phyloP scores from a whole-genome alignment of 169 alveolate genomes.

The Neospora caninum region DNA sequence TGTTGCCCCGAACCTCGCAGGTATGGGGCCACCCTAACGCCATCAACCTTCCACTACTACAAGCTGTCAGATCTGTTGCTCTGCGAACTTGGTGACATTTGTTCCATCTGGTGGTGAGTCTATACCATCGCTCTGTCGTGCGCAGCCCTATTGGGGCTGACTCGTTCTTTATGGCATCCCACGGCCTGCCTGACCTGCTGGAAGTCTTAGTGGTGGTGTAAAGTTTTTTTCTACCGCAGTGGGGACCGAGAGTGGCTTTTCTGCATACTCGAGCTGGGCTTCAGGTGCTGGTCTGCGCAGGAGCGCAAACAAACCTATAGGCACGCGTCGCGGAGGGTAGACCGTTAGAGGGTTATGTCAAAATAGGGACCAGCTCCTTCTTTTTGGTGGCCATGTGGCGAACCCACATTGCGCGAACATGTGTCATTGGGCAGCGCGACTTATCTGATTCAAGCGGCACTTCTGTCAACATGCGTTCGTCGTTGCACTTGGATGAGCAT shows the following conservation, averaged over 20 bases:
- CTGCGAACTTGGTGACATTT: background rate
- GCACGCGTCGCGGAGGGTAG: no score
- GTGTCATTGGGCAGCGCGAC: no score
- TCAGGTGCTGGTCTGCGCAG: background rate
- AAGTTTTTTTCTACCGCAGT: background rate
- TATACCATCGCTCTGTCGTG: background rate
- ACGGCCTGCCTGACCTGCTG: background rate
- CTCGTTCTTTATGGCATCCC: background rate
- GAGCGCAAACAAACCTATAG: background rate
- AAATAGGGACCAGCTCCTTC: no score
- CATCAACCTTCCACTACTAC: background rate
- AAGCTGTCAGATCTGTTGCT: constrained; percentile 13
- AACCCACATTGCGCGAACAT: no score
- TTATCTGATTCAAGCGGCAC: no score
- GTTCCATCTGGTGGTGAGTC: constrained; percentile 22
- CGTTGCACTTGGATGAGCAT: background rate
- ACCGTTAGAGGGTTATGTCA: no score
- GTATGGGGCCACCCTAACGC: constrained; percentile 6
- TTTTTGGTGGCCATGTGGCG: no score
- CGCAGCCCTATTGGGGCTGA: background rate
- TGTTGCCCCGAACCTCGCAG: background rate
- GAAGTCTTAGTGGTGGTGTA: background rate
- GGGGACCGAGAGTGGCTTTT: background rate
- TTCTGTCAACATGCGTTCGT: background rate
- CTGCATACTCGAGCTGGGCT: background rate